A percentile compares a stretch with the other conserved stretches of the same genome.
These are phyloP conservation scores for Pseudovirgaria hyperparasitica DNA, from an alignment of 2,329 filamentous ascomycete genomes.

Conservation along the genomic window DNA sequence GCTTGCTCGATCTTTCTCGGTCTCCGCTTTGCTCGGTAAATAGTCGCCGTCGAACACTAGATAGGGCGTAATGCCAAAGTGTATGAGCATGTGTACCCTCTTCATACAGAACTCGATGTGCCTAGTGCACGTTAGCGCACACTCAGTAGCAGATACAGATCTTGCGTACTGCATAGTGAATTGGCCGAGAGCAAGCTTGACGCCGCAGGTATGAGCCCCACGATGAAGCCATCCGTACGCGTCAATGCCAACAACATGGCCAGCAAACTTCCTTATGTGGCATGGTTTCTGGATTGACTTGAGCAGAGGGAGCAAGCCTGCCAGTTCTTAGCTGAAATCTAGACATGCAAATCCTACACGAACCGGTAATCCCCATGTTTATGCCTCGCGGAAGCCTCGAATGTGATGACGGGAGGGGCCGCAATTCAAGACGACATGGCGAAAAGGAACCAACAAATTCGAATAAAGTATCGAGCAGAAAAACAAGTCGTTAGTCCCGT, in stretches of 20 bases:
- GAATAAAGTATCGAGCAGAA: too few relatives aligned
- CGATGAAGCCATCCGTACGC: conserved; percentile 98
- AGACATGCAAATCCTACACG: conserved; percentile 9
- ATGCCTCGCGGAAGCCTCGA: conserved; percentile 14
- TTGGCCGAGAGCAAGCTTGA: conserved; percentile 79
- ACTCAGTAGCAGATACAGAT: conserved; percentile 2
- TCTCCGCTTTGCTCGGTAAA: conserved; percentile 82
- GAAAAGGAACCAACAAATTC: too few relatives aligned
- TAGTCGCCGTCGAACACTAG: conserved; percentile 94
- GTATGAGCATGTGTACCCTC: conserved; percentile 83
- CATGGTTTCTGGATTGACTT: conserved; percentile 92
- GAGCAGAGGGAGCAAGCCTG: conserved; percentile 77
- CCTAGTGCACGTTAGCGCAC: conserved; percentile 33
- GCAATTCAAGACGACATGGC: too few relatives aligned
- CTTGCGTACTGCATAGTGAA: conserved; percentile 67
- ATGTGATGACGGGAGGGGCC: too few relatives aligned
- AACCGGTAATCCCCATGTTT: conserved; percentile 29
- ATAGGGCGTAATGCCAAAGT: conserved; percentile 90
- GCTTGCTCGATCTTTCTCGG: conserved; percentile 65
- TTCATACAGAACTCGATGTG: conserved; percentile 85
- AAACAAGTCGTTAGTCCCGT: too few relatives aligned
- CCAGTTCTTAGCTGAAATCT: conserved; percentile 9
- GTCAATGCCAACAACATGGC: conserved; percentile 86
- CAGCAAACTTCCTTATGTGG: conserved; percentile 73
- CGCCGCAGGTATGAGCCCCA: conserved; percentile 77